These are phyloP conservation scores for Arthroderma sp. DNA, from an alignment of 2,329 filamentous ascomycete species.

Conservation along the genomic window DNA sequence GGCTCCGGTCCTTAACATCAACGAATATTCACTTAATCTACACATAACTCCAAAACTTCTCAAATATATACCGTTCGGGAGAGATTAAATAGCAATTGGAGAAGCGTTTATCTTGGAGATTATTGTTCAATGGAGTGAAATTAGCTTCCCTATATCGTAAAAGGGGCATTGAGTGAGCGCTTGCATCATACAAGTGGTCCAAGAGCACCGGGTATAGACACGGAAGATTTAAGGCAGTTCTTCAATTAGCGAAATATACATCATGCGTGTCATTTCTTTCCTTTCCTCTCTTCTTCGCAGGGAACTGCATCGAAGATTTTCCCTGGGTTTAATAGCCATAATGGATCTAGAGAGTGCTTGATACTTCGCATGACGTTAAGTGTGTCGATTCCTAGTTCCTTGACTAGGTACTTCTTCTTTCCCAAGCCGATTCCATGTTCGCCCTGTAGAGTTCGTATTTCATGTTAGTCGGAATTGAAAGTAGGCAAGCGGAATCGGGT, in stretches of 20 bases:
- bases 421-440: slow-evolving; percentile 79
- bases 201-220: neutral
- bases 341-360: slow-evolving; percentile 69
- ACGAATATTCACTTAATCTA: too few relatives aligned
- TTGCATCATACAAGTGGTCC: neutral
- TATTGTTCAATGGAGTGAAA: neutral
- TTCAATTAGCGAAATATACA: neutral
- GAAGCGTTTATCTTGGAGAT: neutral
- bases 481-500: neutral
- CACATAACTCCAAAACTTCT: too few relatives aligned
- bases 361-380: slow-evolving; percentile 74
- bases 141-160: neutral
- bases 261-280: neutral
- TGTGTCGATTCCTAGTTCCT: slow-evolving; percentile 69
- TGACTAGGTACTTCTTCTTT: slow-evolving; percentile 67
- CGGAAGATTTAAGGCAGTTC: neutral
- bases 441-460: slow-evolving; percentile 37
- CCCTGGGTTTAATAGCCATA: slow-evolving; percentile 83
- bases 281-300: neutral
- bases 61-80: too few relatives aligned
- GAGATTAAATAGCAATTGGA: too few relatives aligned
- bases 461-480: neutral
- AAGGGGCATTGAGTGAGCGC: neutral
- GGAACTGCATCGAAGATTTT: slow-evolving; percentile 65
- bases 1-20: too few relatives aligned